Conservation (phyloP, 768 basidiomycete genomes). For the Suillus paluster region DNA sequence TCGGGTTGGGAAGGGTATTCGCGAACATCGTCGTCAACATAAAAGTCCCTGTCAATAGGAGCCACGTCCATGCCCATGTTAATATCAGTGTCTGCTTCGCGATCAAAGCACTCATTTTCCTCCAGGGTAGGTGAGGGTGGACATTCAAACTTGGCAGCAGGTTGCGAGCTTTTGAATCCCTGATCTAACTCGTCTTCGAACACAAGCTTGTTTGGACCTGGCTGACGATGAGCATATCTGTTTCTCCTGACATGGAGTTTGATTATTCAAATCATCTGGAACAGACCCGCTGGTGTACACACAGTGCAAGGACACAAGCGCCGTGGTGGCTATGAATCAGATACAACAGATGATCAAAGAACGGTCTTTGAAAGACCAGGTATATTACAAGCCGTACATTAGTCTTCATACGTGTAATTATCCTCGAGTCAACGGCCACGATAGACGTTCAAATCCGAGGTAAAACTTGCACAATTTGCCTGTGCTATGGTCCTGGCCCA, state of each 20-base stretch:
- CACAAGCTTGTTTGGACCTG: background rate
- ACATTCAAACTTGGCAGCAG: background rate
- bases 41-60: background rate
- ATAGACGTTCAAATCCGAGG: background rate
- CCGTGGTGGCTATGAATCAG: background rate
- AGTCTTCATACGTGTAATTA: constrained; percentile 2
- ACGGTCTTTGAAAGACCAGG: background rate
- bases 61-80: background rate
- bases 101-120: background rate
- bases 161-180: background rate
- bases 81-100: background rate
- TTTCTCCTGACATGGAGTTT: background rate
- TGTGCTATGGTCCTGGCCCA: constrained; percentile 2
- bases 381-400: constrained; percentile 1
- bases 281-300: background rate
- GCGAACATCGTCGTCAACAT: background rate
- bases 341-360: background rate
- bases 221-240: background rate
- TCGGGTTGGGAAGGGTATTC: background rate
- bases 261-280: background rate
- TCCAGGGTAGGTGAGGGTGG: background rate
- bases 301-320: constrained; percentile 1
- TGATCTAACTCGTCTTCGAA: background rate
- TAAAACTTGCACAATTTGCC: background rate
- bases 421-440: background rate